Evolutionary conservation across 305 asterid genomes (phyloP).

Genomic region (Solanum hybrid): DNA sequence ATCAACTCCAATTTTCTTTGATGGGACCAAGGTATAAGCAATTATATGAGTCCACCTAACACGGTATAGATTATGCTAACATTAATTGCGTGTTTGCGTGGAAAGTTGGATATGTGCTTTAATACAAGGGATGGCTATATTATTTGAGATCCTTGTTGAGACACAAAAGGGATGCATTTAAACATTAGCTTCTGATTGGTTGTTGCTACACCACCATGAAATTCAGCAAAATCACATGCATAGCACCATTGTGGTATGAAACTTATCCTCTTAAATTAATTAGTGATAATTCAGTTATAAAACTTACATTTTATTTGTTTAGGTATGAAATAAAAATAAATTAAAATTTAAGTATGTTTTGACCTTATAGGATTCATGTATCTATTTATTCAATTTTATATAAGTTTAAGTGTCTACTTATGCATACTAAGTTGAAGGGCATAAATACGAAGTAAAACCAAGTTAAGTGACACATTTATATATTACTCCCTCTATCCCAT

Average conservation of each 20-base stretch:
- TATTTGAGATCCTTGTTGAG: no score
- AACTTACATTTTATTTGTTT: no score
- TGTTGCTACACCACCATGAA: neutral
- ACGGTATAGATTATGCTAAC: neutral
- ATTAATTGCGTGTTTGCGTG: neutral
- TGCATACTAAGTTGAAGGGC: neutral
- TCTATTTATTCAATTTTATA: no score
- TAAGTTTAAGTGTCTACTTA: neutral
- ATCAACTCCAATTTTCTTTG: neutral
- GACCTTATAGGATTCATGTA: neutral
- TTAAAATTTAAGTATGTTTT: neutral
- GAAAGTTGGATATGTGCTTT: neutral
- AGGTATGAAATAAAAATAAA: neutral
- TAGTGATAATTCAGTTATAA: neutral
- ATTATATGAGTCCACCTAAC: neutral
- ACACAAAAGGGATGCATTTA: no score
- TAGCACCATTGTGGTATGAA: neutral
- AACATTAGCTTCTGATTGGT: neutral
- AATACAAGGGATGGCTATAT: no score
- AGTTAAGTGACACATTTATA: no score
- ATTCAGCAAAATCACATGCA: neutral
- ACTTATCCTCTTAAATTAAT: neutral
- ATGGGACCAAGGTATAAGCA: neutral
- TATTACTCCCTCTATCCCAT: no score
- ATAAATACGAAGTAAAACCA: no score